phyloP scores from a whole-genome alignment of 208 protist species.

The Leishmania mexicana region DNA sequence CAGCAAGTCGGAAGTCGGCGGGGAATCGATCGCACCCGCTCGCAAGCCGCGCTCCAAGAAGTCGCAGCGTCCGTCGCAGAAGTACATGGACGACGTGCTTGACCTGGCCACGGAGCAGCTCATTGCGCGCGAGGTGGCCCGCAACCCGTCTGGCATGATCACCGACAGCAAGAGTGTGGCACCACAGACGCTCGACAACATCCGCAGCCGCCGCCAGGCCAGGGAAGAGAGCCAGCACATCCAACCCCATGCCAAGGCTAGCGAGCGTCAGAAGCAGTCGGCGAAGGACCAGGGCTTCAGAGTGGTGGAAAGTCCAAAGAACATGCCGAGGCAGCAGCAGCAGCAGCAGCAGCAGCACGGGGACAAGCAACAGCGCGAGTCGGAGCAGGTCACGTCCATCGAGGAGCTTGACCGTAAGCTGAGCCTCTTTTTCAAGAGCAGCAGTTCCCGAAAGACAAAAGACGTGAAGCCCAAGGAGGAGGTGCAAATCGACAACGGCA shows the following conservation, averaged over 20 bases:
- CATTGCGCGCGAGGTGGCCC: constrained; percentile 63
- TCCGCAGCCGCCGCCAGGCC: constrained; percentile 34
- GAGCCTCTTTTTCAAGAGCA: constrained; percentile 72
- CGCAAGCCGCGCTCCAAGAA: constrained; percentile 48
- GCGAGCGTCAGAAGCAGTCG: constrained; percentile 46
- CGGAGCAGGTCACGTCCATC: constrained; percentile 20
- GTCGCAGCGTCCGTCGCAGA: constrained; percentile 28
- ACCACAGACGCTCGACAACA: constrained; percentile 50
- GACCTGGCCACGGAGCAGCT: constrained; percentile 70
- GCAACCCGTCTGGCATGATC: constrained; percentile 48
- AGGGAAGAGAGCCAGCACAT: constrained; percentile 28
- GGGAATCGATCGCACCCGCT: not conserved
- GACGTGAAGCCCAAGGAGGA: constrained; percentile 38
- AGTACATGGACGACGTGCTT: constrained; percentile 51
- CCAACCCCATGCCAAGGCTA: constrained; percentile 16
- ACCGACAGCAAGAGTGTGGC: constrained; percentile 55
- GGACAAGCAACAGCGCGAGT: constrained; percentile 17
- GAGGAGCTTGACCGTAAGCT: constrained; percentile 81
- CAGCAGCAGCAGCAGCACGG: constrained; percentile 14
- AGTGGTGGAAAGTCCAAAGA: constrained; percentile 31
- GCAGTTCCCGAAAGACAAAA: constrained; percentile 41
- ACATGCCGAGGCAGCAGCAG: constrained; percentile 25
- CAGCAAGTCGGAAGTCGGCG: constrained; percentile 37
- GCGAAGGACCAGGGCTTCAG: constrained; percentile 64
- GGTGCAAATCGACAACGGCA: constrained; percentile 14